Evolutionary conservation across 768 basidiomycete genomes (phyloP), one percentile per base, ranked within the genome.

Genomic region (Basidioascus undulatus): DNA sequence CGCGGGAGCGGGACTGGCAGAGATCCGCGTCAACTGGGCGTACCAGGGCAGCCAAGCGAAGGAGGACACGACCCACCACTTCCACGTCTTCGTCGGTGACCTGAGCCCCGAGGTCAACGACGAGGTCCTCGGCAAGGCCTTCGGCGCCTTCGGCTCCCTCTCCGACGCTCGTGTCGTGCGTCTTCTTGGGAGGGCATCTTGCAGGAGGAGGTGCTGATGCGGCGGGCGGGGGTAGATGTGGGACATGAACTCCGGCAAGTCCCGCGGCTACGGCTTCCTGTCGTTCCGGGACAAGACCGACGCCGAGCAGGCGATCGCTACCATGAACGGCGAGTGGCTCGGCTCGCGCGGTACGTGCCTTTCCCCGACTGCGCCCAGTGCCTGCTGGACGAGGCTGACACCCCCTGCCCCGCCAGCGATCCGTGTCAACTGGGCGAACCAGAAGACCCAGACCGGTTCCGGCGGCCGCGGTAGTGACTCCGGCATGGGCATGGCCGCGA

Each of bases 211-310:
- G n/a, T n/a, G n/a, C n/a, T n/a, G n/a, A n/a, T n/a, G n/a, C n/a
- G n/a, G n/a, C n/a, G n/a, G n/a, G n/a, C n/a, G n/a, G n/a, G n/a
- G n/a, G n/a, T n/a, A n/a, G n/a, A 96, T 96, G 89, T 96, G 89
- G 89, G 92, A 98, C 59, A 94, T 96, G 84, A 92, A 87, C 62
- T 89, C 87, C 40, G 92, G 92, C 46, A 94, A 96, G 65, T 83
- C 78, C 54, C 77, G 89, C 53, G 89, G 89, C 32, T 94, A 96
- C 56, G 87, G 89, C 38, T 96, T 96, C 69, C 71, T 96, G 48
- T 87, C 89, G 3, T 96, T 94, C 70, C 71, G 89, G 53, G 92
- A 98, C 66, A 87, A 89, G 63, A 83, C 89, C 39, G 92, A 98
- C 53, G 92, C 92, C 25, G 92, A 98, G 59, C 92, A 96, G 59